Evolutionary conservation across 1,139 yeast species (phyloP).

Genomic region (Saccharomyces hybrid): DNA sequence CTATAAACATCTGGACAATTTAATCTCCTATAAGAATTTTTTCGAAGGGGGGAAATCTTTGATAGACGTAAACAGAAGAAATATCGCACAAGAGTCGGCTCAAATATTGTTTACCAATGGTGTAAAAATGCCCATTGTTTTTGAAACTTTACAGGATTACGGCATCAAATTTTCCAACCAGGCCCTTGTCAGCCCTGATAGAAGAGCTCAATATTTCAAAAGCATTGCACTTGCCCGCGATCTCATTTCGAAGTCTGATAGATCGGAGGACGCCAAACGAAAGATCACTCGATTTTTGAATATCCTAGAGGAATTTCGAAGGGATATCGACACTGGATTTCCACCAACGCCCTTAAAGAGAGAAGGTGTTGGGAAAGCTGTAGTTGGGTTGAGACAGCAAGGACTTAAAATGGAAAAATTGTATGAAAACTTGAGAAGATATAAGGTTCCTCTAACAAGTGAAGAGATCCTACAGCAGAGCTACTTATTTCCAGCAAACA

Average conservation of each 20-base stretch:
- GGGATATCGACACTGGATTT: conserved; percentile 20
- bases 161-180: conserved; percentile 17
- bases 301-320: conserved; percentile 16
- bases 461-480: conserved; percentile 9
- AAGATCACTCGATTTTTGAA: conserved; percentile 15
- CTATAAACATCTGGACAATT: conserved; percentile 13
- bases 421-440: conserved; percentile 18
- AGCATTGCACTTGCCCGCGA: conserved; percentile 23
- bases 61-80: conserved; percentile 8
- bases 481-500: neutral
- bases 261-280: conserved; percentile 15
- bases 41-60: conserved; percentile 16
- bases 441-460: conserved; percentile 16
- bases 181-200: conserved; percentile 14
- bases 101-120: conserved; percentile 24
- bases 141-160: conserved; percentile 23
- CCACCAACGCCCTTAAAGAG: conserved; percentile 18
- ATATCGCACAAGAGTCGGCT: conserved; percentile 17
- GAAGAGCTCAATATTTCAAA: conserved; percentile 22
- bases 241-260: conserved; percentile 15
- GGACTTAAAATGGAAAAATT: conserved; percentile 27
- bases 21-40: conserved; percentile 14
- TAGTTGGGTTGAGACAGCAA: conserved; percentile 16
- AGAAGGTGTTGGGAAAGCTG: conserved; percentile 13
- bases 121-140: conserved; percentile 29